Evolutionary conservation across 2,329 filamentous ascomycete genomes (phyloP).

Genomic region (Fusarium chaquense): DNA sequence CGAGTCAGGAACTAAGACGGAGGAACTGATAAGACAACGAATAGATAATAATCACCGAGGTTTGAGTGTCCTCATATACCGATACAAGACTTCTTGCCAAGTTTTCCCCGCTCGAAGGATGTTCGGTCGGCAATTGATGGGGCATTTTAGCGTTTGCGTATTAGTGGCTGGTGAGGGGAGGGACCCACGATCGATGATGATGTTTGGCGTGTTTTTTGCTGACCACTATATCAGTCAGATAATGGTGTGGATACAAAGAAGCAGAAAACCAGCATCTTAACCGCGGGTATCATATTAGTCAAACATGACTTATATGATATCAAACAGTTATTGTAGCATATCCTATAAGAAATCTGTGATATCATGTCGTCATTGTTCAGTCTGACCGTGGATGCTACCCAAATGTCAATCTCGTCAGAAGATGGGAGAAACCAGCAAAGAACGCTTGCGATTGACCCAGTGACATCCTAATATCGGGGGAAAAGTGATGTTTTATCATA

Average conservation of each 20-base stretch:
- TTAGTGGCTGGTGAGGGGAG: not conserved
- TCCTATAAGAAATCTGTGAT: not conserved
- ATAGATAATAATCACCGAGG: not conserved
- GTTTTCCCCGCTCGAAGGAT: conserved; percentile 2
- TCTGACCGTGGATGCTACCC: not conserved
- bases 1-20: not conserved
- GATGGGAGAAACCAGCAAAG: not conserved
- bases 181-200: conserved; percentile 3
- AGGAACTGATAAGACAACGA: not conserved
- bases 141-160: not conserved
- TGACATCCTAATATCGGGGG: too few relatives aligned
- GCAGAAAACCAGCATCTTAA: not conserved
- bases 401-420: not conserved
- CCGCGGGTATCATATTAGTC: not conserved
- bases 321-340: not conserved
- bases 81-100: not conserved
- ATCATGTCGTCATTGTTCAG: not conserved
- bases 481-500: too few relatives aligned
- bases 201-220: not conserved
- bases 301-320: not conserved
- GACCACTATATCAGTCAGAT: conserved; percentile 4
- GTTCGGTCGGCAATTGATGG: conserved; percentile 6
- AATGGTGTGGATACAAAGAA: not conserved
- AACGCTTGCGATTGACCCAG: too few relatives aligned
- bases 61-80: not conserved